Evolutionary conservation across 2,329 filamentous ascomycete species (phyloP).

Genomic region (Penicillium sp.): DNA sequence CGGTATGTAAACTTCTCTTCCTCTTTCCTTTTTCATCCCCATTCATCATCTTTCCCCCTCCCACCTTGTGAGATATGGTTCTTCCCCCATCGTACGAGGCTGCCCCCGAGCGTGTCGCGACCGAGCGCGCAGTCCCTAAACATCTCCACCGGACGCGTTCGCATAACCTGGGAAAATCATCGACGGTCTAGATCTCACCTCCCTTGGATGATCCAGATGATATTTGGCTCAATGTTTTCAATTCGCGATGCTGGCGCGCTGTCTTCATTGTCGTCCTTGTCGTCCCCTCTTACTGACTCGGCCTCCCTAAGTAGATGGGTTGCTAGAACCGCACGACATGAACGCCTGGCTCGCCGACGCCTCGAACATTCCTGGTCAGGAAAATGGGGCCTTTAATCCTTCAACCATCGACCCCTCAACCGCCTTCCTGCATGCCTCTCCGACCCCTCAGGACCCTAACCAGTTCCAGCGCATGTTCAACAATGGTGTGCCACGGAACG

Average conservation of each 20-base stretch:
- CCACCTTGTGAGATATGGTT: neutral
- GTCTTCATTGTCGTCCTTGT: slow-evolving; percentile 1
- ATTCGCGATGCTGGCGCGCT: slow-evolving; percentile 29
- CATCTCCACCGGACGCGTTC: slow-evolving; percentile 26
- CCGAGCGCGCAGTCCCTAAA: slow-evolving; percentile 28
- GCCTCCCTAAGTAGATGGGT: slow-evolving; percentile 48
- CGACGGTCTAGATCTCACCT: neutral
- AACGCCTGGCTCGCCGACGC: slow-evolving; percentile 57
- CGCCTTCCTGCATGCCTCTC: slow-evolving; percentile 53
- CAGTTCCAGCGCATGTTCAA: slow-evolving; percentile 71
- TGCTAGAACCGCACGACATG: slow-evolving; percentile 53
- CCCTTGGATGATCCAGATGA: slow-evolving; percentile 23
- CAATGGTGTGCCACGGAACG: slow-evolving; percentile 78
- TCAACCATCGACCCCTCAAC: slow-evolving; percentile 52
- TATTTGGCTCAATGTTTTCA: slow-evolving; percentile 10
- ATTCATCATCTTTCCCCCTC: slow-evolving; percentile 2
- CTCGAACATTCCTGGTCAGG: slow-evolving; percentile 52
- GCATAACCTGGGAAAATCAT: slow-evolving; percentile 7
- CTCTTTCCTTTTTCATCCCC: slow-evolving; percentile 16
- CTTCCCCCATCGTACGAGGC: slow-evolving; percentile 6
- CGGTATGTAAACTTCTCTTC: slow-evolving; percentile 41
- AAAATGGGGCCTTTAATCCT: slow-evolving; percentile 54
- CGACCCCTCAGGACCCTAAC: slow-evolving; percentile 53
- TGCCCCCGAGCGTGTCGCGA: slow-evolving; percentile 25
- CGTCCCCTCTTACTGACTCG: slow-evolving; percentile 23